Percentiles rank a stretch among this genome's conserved stretches.
These are phyloP conservation scores for Paraphaeosphaeria sporulosa DNA, from an alignment of 2,329 filamentous ascomycete species.

Conservation along the genomic window DNA sequence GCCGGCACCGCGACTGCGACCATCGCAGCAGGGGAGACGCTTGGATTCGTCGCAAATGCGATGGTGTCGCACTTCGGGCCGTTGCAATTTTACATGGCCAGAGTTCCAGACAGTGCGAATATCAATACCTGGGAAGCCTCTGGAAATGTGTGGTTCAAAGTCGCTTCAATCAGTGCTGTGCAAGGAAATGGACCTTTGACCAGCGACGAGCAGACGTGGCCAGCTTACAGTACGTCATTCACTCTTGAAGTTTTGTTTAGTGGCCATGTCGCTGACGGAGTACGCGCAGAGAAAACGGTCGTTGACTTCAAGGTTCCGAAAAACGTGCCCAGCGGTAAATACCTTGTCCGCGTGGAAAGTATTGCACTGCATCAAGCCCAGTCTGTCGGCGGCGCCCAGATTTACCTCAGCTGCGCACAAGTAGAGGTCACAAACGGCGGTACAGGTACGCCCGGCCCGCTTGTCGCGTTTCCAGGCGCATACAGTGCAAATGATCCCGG, in stretches of 20 bases:
- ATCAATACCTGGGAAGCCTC: constrained; percentile 37
- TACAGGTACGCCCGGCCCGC: constrained; percentile 45
- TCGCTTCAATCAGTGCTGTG: constrained; percentile 30
- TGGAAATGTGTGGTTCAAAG: constrained; percentile 46
- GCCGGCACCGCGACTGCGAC: constrained; percentile 53
- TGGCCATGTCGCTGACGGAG: constrained; percentile 1
- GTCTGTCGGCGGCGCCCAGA: constrained; percentile 47
- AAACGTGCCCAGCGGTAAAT: constrained; percentile 52
- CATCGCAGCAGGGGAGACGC: constrained; percentile 54
- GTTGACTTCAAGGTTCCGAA: constrained; percentile 49
- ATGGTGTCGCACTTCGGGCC: constrained; percentile 62
- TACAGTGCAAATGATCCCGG: constrained; percentile 43
- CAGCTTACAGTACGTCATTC: constrained; percentile 32
- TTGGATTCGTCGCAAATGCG: constrained; percentile 56
- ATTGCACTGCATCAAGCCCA: constrained; percentile 54
- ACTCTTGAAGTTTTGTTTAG: not conserved
- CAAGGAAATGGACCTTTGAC: constrained; percentile 30
- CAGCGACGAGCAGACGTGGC: constrained; percentile 35
- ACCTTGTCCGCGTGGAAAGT: constrained; percentile 56
- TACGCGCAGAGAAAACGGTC: constrained; percentile 26
- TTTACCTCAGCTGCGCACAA: constrained; percentile 57
- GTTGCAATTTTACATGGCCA: constrained; percentile 64
- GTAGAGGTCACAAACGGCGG: constrained; percentile 51
- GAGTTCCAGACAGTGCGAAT: constrained; percentile 45
- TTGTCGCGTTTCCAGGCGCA: constrained; percentile 53